Evolutionary conservation across 805 yeast species (phyloP).

Genomic region (Schwanniomyces sp.): DNA sequence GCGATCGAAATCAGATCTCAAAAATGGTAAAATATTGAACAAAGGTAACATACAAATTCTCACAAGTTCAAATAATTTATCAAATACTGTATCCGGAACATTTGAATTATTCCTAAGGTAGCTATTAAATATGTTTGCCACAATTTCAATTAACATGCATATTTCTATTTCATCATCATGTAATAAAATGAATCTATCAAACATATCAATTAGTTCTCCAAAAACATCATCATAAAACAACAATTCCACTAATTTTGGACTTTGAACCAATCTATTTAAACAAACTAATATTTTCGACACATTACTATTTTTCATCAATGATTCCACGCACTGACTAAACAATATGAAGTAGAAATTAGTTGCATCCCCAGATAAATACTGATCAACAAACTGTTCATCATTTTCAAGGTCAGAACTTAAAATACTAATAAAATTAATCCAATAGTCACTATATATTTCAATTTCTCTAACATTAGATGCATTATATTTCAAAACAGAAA

Average conservation of each 20-base stretch:
- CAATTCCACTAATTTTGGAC: constrained; percentile 55
- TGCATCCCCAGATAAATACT: constrained; percentile 55
- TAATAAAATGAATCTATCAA: constrained; percentile 68
- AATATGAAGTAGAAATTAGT: constrained; percentile 72
- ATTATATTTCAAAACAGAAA: constrained; percentile 62
- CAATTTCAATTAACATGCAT: constrained; percentile 44
- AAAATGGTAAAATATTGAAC: constrained; percentile 57
- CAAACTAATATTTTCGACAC: constrained; percentile 52
- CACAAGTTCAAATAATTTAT: constrained; percentile 78
- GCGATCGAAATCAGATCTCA: constrained; percentile 46
- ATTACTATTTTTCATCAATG: constrained; percentile 51
- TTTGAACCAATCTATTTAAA: constrained; percentile 50
- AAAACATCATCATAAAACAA: constrained; percentile 68
- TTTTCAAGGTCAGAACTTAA: constrained; percentile 62
- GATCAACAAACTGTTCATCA: constrained; percentile 44
- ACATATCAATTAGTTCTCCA: constrained; percentile 70
- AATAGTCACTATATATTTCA: constrained; percentile 55
- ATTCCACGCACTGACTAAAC: constrained; percentile 81
- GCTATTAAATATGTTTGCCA: constrained; percentile 28
- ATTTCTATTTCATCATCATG: constrained; percentile 62
- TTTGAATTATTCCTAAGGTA: constrained; percentile 36
- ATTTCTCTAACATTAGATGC: constrained; percentile 39
- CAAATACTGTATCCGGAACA: constrained; percentile 52
- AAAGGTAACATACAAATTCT: constrained; percentile 68
- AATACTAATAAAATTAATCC: constrained; percentile 80